These are phyloP conservation scores for Pulveroboletus frians DNA, from an alignment of 768 basidiomycete species.

Conservation along the genomic window DNA sequence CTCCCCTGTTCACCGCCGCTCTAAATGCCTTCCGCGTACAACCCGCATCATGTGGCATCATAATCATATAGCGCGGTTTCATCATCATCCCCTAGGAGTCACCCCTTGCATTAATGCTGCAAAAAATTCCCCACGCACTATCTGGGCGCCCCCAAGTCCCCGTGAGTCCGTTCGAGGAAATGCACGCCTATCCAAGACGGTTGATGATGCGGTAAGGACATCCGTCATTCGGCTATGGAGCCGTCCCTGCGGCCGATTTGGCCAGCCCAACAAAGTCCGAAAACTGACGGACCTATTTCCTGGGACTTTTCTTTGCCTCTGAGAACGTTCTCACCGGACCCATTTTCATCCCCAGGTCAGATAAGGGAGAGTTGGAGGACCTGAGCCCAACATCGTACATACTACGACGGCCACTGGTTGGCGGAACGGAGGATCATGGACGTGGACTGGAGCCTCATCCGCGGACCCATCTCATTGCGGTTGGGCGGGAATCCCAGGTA, in stretches of 20 bases:
- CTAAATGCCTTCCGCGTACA: constrained; percentile 14
- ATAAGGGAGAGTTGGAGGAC: not conserved
- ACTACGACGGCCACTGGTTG: constrained; percentile 4
- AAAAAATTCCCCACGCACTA: constrained; percentile 10
- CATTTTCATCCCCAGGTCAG: constrained; percentile 14
- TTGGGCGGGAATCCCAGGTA: constrained; percentile 9
- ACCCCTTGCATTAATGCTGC: constrained; percentile 10
- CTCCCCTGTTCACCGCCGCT: constrained; percentile 21
- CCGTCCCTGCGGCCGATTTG: constrained; percentile 17
- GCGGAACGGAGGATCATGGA: constrained; percentile 6
- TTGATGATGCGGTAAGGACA: constrained; percentile 2
- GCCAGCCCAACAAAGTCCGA: constrained; percentile 22
- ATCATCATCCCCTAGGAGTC: constrained; percentile 6
- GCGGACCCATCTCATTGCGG: constrained; percentile 13
- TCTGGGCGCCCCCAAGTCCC: constrained; percentile 16
- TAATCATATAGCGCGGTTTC: constrained; percentile 5
- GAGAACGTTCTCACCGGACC: constrained; percentile 21
- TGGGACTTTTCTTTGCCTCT: constrained; percentile 10
- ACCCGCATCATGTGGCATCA: constrained; percentile 19
- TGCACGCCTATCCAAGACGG: constrained; percentile 3
- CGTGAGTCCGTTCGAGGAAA: constrained; percentile 12
- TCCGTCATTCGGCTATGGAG: constrained; percentile 18
- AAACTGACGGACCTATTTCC: constrained; percentile 4
- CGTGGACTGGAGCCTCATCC: constrained; percentile 13
- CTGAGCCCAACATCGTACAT: not conserved